These are phyloP conservation scores for Powellomyces hirtus DNA, from an alignment of 192 early-diverging fungal species.

Conservation along the genomic window DNA sequence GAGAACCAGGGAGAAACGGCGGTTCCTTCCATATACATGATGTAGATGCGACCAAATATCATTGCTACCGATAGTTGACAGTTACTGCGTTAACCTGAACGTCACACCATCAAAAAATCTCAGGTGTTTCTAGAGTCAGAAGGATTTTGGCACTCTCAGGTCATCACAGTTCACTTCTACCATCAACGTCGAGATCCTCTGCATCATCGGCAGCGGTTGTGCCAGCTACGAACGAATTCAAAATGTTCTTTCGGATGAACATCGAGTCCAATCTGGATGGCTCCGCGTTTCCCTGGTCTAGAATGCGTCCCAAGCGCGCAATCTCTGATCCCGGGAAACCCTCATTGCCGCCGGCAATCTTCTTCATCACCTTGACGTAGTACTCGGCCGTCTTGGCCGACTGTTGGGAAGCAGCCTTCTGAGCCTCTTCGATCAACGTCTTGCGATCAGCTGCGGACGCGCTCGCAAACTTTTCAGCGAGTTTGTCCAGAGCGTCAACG, in stretches of 20 bases:
- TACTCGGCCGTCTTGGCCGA: conserved; percentile 56
- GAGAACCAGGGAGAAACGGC: conserved; percentile 15
- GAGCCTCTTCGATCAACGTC: conserved; percentile 43
- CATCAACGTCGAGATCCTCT: background rate
- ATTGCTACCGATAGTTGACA: no score
- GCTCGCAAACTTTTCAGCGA: conserved; percentile 60
- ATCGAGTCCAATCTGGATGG: conserved; percentile 80
- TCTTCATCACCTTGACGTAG: conserved; percentile 92
- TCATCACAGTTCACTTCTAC: background rate
- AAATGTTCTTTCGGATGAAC: conserved; percentile 82
- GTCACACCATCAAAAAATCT: no score
- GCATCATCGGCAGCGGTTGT: background rate
- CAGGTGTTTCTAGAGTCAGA: no score
- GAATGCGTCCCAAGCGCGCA: conserved; percentile 76
- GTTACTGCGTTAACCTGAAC: no score
- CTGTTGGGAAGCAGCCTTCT: conserved; percentile 23
- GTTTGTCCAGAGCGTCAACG: conserved; percentile 56
- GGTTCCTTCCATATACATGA: background rate
- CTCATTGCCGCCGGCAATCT: conserved; percentile 61
- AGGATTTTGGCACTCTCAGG: no score
- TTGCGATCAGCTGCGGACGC: conserved; percentile 45
- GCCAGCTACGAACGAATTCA: conserved; percentile 37
- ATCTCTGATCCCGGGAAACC: conserved; percentile 79
- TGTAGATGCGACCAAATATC: no score
- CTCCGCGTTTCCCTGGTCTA: conserved; percentile 65